These are phyloP conservation scores for Rubia yunnanensis DNA, from an alignment of 257 asterid genomes.

Conservation along the genomic window DNA sequence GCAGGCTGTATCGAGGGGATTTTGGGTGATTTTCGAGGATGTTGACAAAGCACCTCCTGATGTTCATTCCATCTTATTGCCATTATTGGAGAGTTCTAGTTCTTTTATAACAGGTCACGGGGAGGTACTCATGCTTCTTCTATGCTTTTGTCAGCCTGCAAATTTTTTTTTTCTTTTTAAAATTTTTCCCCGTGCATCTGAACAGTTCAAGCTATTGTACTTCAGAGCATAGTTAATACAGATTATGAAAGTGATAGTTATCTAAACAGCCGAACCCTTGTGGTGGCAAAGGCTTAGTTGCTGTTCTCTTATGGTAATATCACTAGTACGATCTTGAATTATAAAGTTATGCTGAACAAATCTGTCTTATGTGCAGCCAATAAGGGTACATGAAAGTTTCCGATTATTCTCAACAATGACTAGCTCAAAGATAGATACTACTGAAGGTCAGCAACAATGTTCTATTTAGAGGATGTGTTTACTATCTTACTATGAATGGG, in stretches of 20 bases:
- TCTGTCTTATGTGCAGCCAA: slow-evolving; percentile 41
- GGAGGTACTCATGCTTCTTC: slow-evolving; percentile 46
- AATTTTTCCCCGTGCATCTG: too few relatives aligned
- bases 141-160: slow-evolving; percentile 5
- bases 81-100: slow-evolving; percentile 73
- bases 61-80: slow-evolving; percentile 62
- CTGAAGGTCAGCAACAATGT: slow-evolving; percentile 39
- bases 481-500: background rate
- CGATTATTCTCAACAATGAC: slow-evolving; percentile 81
- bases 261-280: background rate
- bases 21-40: slow-evolving; percentile 94
- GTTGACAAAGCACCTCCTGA: slow-evolving; percentile 91
- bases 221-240: background rate
- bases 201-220: background rate
- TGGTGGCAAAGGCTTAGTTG: background rate
- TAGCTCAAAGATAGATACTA: slow-evolving; percentile 51
- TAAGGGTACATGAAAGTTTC: slow-evolving; percentile 64
- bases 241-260: background rate
- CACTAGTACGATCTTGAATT: background rate
- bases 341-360: background rate
- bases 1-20: slow-evolving; percentile 84
- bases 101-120: slow-evolving; percentile 78
- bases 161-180: too few relatives aligned
- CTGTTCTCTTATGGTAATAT: background rate
- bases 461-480: background rate